Base-by-base conservation (phyloP, 139 green algal genomes). In the Chlorella sp. region DNA sequence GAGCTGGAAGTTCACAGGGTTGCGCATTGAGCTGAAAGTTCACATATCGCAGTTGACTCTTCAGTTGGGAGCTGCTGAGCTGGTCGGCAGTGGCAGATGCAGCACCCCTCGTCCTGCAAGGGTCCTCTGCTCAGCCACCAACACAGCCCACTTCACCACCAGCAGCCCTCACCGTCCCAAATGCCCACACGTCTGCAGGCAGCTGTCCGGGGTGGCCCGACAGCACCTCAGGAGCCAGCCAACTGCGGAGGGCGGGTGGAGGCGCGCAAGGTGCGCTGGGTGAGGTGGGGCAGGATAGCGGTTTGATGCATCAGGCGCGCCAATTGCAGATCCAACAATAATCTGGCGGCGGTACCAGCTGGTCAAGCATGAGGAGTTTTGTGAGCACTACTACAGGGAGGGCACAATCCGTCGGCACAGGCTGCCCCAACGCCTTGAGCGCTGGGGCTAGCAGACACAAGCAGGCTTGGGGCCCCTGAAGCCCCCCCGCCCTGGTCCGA, bases 161-260 rank as follows among this genome's bases (percentile, higher is more conserved):
- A n/a, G 60, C 28, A 22, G 60, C 60, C 5, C 65, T 73, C 67
- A 73, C 67, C 40, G 40, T 56, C 30, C 90, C 90, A 67, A 94
- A 94, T 30, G 70, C 85, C 78, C 92, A 94, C 14, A 94, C 88
- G 76, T 94, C 90, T 19, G 86, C 84, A 46, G 80, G 69, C 73
- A 86, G 85, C 32, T 83, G 85, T 19, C 60, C 81, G 17, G 62
- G 41, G 14, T 58, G 81, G 17, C 86, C 86, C 46, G 41, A 36
- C 20, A 93, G 77, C 38, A 94, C 83, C 69, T 93, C 90, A 28
- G 90, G 90, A 1, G 90, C 85, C 36, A 91, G 80, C 70, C 70
- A 76, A 17, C 64, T 70, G 64, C 64, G 64, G 32, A 41, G 32
- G 64, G 17, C 6, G 16, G 64, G 62, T 34, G 11, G 34, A 32